Evolutionary conservation across 305 asterid genomes (phyloP).

Genomic region (Petunia hybrid): DNA sequence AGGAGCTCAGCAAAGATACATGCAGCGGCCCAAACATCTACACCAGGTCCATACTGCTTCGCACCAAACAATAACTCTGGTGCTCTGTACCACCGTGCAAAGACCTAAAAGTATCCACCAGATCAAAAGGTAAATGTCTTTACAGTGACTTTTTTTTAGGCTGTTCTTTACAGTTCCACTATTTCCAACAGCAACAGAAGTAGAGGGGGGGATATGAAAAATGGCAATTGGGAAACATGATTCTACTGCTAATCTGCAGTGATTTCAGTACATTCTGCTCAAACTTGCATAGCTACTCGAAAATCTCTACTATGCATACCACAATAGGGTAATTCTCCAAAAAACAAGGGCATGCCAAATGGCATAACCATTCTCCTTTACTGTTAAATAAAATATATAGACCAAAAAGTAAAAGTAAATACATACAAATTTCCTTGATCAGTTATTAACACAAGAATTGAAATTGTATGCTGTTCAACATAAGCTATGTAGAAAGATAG

Average conservation of each 20-base stretch:
- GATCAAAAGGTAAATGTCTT: not conserved
- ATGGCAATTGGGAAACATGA: not conserved
- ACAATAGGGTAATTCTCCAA: not conserved
- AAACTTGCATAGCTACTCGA: not conserved
- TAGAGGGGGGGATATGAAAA: constrained; percentile 17
- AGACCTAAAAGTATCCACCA: constrained; percentile 60
- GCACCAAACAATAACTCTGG: constrained; percentile 98
- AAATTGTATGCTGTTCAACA: not conserved
- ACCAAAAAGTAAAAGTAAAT: not conserved
- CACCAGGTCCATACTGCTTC: constrained; percentile 97
- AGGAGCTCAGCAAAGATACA: constrained; percentile 99
- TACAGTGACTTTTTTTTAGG: not conserved
- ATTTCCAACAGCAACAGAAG: constrained; percentile 21
- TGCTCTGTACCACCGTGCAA: constrained; percentile 99
- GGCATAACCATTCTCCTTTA: not conserved
- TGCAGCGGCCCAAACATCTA: constrained; percentile 99
- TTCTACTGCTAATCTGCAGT: constrained; percentile 20
- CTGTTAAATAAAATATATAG: not conserved
- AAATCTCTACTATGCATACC: not conserved
- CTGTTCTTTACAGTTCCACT: not conserved
- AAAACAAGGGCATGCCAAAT: constrained; percentile 14
- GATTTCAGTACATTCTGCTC: constrained; percentile 13
- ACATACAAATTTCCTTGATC: not conserved
- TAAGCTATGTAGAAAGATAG: constrained; percentile 1
- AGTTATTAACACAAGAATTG: constrained; percentile 2